Conservation (phyloP, 1,284 basidiomycete genomes). For the Boletus chippewaensis region DNA sequence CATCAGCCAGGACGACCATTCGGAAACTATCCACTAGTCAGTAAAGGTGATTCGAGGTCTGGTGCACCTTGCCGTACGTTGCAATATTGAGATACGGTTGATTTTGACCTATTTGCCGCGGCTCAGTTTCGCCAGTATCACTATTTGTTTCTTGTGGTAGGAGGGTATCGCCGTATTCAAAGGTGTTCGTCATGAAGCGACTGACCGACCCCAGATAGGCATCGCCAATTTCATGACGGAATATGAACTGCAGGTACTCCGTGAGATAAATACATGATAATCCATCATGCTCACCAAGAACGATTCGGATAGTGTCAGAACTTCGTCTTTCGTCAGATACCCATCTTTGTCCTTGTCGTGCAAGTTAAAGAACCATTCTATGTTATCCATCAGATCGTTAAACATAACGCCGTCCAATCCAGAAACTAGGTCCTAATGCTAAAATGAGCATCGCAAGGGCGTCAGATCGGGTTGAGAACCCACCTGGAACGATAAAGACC, state of each 20-base stretch:
- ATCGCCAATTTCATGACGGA: conserved; percentile 96
- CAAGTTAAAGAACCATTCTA: conserved; percentile 97
- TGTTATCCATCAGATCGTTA: conserved; percentile 96
- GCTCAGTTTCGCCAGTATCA: conserved; percentile 40
- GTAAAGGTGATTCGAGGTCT: conserved; percentile 1
- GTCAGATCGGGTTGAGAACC: background rate
- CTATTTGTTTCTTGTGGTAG: conserved; percentile 45
- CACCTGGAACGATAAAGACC: conserved; percentile 82
- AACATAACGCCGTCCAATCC: conserved; percentile 92
- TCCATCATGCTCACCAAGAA: conserved; percentile 59
- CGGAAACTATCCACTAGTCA: conserved; percentile 62
- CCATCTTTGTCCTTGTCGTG: conserved; percentile 97
- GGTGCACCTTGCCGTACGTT: conserved; percentile 45
- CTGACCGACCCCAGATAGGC: conserved; percentile 94
- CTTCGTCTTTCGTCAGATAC: conserved; percentile 92
- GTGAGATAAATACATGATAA: background rate
- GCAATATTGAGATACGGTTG: conserved; percentile 84
- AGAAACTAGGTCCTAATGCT: conserved; percentile 73
- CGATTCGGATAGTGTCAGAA: conserved; percentile 91
- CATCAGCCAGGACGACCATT: conserved; percentile 95
- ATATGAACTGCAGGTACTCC: conserved; percentile 70
- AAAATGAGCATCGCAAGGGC: conserved; percentile 4
- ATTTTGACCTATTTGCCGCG: conserved; percentile 54
- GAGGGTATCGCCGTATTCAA: conserved; percentile 89
- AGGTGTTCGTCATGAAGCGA: conserved; percentile 94